phyloP scores from a whole-genome alignment of 2,329 filamentous ascomycete species.

The Sphaerulina musiva region DNA sequence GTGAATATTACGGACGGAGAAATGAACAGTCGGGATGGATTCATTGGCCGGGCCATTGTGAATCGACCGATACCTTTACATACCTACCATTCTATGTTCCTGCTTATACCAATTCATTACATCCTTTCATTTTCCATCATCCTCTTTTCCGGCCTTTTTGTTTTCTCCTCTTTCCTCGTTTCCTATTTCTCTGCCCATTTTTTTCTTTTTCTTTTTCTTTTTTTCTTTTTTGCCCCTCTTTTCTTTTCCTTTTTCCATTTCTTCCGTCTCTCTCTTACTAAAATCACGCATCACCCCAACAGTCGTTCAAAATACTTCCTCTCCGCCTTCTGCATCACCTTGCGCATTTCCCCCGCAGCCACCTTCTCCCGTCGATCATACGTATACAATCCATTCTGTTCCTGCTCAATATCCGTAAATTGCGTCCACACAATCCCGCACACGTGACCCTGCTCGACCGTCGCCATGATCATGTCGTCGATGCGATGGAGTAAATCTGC shows the following conservation, averaged over 20 bases:
- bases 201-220: too few relatives aligned
- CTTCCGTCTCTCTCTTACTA: too few relatives aligned
- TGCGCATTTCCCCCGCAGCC: constrained; percentile 51
- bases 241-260: too few relatives aligned
- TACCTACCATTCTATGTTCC: too few relatives aligned
- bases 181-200: too few relatives aligned
- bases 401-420: constrained; percentile 57
- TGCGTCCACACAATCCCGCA: constrained; percentile 64
- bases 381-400: constrained; percentile 61
- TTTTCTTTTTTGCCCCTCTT: too few relatives aligned
- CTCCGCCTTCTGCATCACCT: constrained; percentile 50
- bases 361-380: constrained; percentile 58
- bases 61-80: too few relatives aligned
- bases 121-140: too few relatives aligned
- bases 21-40: not conserved
- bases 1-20: not conserved
- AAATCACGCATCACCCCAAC: not conserved
- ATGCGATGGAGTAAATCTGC: constrained; percentile 54
- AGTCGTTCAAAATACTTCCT: constrained; percentile 39
- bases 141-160: too few relatives aligned
- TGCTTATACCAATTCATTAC: too few relatives aligned
- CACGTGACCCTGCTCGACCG: constrained; percentile 51
- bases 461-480: constrained; percentile 53
- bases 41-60: too few relatives aligned
- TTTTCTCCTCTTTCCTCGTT: too few relatives aligned